phyloP scores from a whole-genome alignment of 2,329 filamentous ascomycete species.

The Chaetomiaceae sp. region DNA sequence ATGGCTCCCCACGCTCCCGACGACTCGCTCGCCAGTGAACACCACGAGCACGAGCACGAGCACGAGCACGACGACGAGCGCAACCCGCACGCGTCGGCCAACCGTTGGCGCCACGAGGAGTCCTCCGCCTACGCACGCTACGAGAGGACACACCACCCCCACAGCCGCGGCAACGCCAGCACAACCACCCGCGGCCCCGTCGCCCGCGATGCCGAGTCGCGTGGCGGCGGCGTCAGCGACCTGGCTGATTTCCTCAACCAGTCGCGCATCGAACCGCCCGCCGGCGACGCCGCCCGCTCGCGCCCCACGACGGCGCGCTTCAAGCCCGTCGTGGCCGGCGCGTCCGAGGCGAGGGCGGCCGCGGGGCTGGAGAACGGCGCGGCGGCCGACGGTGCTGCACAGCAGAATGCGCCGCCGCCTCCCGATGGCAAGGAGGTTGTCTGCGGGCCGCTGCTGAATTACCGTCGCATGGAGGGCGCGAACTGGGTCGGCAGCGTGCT shows the following conservation, averaged over 20 bases:
- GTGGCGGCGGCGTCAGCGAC: conserved; percentile 39
- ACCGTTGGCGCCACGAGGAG: conserved; percentile 59
- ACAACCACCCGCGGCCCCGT: conserved; percentile 31
- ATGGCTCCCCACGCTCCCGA: not conserved
- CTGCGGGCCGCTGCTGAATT: conserved; percentile 71
- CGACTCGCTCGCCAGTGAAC: conserved; percentile 1
- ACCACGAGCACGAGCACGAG: conserved; percentile 18
- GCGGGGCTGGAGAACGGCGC: not conserved
- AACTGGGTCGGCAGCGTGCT: conserved; percentile 82
- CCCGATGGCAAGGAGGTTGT: conserved; percentile 54
- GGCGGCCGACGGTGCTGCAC: not conserved
- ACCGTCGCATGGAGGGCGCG: conserved; percentile 60
- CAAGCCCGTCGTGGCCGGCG: conserved; percentile 45
- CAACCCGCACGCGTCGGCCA: conserved; percentile 52
- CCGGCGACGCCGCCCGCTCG: conserved; percentile 21
- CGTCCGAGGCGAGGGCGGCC: conserved; percentile 30
- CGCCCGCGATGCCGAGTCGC: conserved; percentile 37
- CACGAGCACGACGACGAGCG: conserved; percentile 19
- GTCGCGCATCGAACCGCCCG: conserved; percentile 42
- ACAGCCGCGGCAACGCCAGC: conserved; percentile 10
- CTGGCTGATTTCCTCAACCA: conserved; percentile 52
- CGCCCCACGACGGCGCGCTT: conserved; percentile 27
- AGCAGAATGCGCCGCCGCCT: conserved; percentile 8
- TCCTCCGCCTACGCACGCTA: conserved; percentile 49
- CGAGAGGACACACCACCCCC: conserved; percentile 31